These are phyloP conservation scores for Pseudomassariella vexata DNA, from an alignment of 2,329 filamentous ascomycete species.

Conservation along the genomic window DNA sequence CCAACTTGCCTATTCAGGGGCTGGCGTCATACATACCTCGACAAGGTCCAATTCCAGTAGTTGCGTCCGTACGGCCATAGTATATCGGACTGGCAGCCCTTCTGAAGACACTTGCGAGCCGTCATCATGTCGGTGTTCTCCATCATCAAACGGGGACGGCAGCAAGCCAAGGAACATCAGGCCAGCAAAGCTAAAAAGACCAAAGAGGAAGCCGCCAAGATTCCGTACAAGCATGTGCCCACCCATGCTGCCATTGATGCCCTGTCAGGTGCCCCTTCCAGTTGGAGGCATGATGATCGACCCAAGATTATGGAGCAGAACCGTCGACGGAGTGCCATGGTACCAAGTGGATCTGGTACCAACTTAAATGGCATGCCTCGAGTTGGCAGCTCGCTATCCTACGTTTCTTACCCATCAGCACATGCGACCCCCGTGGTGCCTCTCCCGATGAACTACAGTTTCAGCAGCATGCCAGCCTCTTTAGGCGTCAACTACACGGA, in stretches of 20 bases:
- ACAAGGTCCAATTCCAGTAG: too few relatives aligned
- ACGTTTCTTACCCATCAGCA: slow-evolving; percentile 39
- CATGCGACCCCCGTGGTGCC: slow-evolving; percentile 32
- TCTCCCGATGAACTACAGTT: slow-evolving; percentile 38
- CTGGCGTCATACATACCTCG: too few relatives aligned
- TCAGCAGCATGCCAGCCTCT: slow-evolving; percentile 28
- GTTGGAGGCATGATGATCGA: slow-evolving; percentile 42
- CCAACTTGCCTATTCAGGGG: too few relatives aligned
- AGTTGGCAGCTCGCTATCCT: slow-evolving; percentile 40
- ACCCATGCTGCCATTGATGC: slow-evolving; percentile 57
- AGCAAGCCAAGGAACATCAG: slow-evolving; percentile 50
- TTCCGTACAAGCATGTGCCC: slow-evolving; percentile 55
- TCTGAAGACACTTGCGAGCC: too few relatives aligned
- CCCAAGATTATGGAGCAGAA: slow-evolving; percentile 44
- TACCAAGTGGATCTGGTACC: slow-evolving; percentile 29
- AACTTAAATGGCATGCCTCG: slow-evolving; percentile 30
- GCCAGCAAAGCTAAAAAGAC: slow-evolving; percentile 41
- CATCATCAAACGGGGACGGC: slow-evolving; percentile 43
- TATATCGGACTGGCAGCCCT: too few relatives aligned
- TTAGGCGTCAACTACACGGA: slow-evolving; percentile 15
- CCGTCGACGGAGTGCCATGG: slow-evolving; percentile 41
- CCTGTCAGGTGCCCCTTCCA: slow-evolving; percentile 45
- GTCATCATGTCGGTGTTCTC: slow-evolving; percentile 51
- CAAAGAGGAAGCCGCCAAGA: slow-evolving; percentile 32
- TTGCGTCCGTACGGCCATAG: too few relatives aligned